Percentiles rank a stretch among this genome's conserved stretches.
Evolutionary conservation across 345 rosid genomes (phyloP).

Genomic region (Noccaea bulbosa): DNA sequence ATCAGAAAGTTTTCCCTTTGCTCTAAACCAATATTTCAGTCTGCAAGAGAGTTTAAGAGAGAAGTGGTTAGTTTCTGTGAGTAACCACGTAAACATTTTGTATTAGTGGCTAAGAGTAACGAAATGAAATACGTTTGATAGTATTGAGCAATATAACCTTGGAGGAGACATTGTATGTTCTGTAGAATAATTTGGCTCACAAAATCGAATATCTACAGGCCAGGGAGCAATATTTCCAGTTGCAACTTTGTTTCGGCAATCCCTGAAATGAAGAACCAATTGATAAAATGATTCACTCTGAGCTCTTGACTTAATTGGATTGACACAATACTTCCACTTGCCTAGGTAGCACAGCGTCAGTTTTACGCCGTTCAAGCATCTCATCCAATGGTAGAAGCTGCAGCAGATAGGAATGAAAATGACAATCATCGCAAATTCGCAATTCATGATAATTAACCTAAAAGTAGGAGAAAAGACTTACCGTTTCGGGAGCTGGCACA

Average conservation of each 20-base stretch:
- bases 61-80: conserved; percentile 1
- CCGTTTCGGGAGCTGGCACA: conserved; percentile 76
- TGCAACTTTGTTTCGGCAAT: conserved; percentile 77
- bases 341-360: conserved; percentile 89
- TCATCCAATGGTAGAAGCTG: conserved; percentile 85
- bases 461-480: conserved; percentile 43
- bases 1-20: conserved; percentile 85
- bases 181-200: conserved; percentile 67
- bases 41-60: conserved; percentile 46
- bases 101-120: background rate
- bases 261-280: conserved; percentile 54
- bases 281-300: conserved; percentile 21
- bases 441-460: conserved; percentile 4
- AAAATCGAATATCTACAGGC: conserved; percentile 93
- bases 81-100: background rate
- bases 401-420: conserved; percentile 40
- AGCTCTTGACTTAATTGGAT: conserved; percentile 15
- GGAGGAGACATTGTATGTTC: conserved; percentile 79
- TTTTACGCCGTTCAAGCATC: conserved; percentile 66
- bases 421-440: background rate
- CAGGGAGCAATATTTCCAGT: conserved; percentile 55
- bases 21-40: conserved; percentile 85
- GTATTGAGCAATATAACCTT: conserved; percentile 49
- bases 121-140: background rate
- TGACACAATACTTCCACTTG: conserved; percentile 39